Evolutionary conservation across 331 rosid species (phyloP).

Genomic region (Dryas integrifolia): DNA sequence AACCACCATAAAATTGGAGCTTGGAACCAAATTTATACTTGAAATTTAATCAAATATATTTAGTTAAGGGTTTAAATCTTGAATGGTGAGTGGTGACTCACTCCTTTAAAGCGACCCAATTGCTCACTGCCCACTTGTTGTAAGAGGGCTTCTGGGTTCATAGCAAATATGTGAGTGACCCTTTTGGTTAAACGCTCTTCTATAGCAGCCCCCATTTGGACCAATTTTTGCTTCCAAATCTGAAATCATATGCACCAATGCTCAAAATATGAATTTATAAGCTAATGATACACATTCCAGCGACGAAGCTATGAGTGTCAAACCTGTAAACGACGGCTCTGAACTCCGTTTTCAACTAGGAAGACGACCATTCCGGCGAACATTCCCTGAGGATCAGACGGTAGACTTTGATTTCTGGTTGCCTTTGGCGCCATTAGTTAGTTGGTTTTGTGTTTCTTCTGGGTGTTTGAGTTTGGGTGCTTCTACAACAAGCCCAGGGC

Average conservation of each 20-base stretch:
- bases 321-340: conserved; percentile 80
- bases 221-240: conserved; percentile 90
- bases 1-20: neutral
- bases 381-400: conserved; percentile 50
- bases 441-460: conserved; percentile 10
- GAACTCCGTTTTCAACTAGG: conserved; percentile 62
- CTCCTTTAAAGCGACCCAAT: conserved; percentile 66
- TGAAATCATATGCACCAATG: conserved; percentile 13
- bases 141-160: conserved; percentile 48
- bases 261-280: neutral
- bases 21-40: neutral
- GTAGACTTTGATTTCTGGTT: conserved; percentile 30
- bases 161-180: conserved; percentile 68
- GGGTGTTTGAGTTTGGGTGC: neutral
- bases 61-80: neutral
- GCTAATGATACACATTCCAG: neutral
- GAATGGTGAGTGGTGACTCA: conserved; percentile 23
- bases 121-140: conserved; percentile 41
- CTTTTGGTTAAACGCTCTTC: conserved; percentile 58
- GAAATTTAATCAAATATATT: neutral
- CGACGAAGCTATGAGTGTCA: neutral
- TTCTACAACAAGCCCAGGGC: neutral
- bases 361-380: conserved; percentile 66
- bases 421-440: conserved; percentile 61
- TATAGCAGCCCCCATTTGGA: conserved; percentile 66